Conservation (phyloP, 768 basidiomycete genomes). For the Suillus subluteus region DNA sequence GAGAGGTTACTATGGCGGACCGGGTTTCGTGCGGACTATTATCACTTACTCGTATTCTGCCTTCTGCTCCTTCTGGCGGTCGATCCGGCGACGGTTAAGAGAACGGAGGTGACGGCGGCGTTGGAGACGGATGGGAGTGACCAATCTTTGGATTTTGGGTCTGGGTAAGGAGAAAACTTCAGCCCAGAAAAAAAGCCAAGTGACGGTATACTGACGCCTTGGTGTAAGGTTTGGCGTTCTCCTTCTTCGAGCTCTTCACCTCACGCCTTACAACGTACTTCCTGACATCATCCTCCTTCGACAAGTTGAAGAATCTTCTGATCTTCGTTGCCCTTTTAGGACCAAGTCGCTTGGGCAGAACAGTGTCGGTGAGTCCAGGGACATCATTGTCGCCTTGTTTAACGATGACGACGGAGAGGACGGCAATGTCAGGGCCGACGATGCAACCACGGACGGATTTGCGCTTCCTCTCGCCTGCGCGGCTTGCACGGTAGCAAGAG, state of each 20-base stretch:
- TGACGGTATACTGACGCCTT: slow-evolving; percentile 75
- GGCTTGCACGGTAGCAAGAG: slow-evolving; percentile 95
- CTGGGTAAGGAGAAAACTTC: slow-evolving; percentile 40
- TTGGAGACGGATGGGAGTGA: slow-evolving; percentile 94
- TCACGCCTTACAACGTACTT: slow-evolving; percentile 96
- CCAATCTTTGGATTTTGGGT: slow-evolving; percentile 96
- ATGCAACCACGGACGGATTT: slow-evolving; percentile 99
- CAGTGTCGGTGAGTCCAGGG: slow-evolving; percentile 88
- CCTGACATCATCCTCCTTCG: slow-evolving; percentile 97
- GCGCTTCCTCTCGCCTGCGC: slow-evolving; percentile 95
- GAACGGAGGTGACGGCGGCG: slow-evolving; percentile 91
- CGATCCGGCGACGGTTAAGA: slow-evolving; percentile 85
- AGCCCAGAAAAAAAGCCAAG: background rate
- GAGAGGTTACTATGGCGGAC: background rate
- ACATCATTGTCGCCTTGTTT: slow-evolving; percentile 94
- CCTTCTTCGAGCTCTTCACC: slow-evolving; percentile 88
- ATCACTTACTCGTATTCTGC: slow-evolving; percentile 81
- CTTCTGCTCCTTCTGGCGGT: slow-evolving; percentile 95
- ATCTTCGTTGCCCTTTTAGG: slow-evolving; percentile 99
- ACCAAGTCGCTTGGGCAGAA: slow-evolving; percentile 93
- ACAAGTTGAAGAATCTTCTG: slow-evolving; percentile 94
- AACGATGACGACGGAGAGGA: slow-evolving; percentile 91
- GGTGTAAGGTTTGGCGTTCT: slow-evolving; percentile 88
- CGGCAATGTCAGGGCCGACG: slow-evolving; percentile 95
- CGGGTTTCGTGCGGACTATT: background rate